Evolutionary conservation across 495 filamentous ascomycete genomes (phyloP), one percentile per base, ranked within the genome.

Genomic region (Cercophora sp.): DNA sequence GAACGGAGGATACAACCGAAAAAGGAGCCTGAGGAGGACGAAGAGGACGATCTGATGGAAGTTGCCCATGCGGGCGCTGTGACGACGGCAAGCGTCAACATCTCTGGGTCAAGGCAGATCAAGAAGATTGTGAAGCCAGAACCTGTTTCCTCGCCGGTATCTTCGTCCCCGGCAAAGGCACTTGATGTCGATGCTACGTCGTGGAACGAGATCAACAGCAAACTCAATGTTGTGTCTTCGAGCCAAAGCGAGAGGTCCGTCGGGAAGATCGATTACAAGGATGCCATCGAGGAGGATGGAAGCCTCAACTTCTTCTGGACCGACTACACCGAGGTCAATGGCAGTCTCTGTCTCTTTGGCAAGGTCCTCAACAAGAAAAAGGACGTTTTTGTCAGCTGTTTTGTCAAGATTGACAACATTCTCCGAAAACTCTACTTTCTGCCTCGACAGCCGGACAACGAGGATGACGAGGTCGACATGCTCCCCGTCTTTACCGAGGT

Each of bases 391-490:
- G 85, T 89, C 26, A 96, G 91, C 70, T 94, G 92, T 49, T 97
- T 98, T 59, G 81, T 96, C 65, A 98, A 97, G 64, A 77, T 98
- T 27, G 92, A 98, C 75, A 96, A 96, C 55, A 88, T 98, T 50
- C 68, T 94, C 18, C 82, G 93, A 39, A 98, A 96, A 57, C 76
- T 98, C 2, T 97, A 84, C 67, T 98, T 98, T 63, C 78, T 97
- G 22, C 93, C 93, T 4, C 85, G 92, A 47, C 59, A 77, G 58
- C 70, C 82, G 51, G 86, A 85, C 13, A 74, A 77, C 52, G 81
- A 86, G 44, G 75, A 80, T 4, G 88, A 96, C 51, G 86, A 94
- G 63, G 81, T 97, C 19, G 83, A 82, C 35, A 94, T 97, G 87
- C 76, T 82, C 63, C 84, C 96, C 65, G 91, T 98, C 46, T 92